Conservation (phyloP, 495 filamentous ascomycete genomes). For the Ramalina peruviana region DNA sequence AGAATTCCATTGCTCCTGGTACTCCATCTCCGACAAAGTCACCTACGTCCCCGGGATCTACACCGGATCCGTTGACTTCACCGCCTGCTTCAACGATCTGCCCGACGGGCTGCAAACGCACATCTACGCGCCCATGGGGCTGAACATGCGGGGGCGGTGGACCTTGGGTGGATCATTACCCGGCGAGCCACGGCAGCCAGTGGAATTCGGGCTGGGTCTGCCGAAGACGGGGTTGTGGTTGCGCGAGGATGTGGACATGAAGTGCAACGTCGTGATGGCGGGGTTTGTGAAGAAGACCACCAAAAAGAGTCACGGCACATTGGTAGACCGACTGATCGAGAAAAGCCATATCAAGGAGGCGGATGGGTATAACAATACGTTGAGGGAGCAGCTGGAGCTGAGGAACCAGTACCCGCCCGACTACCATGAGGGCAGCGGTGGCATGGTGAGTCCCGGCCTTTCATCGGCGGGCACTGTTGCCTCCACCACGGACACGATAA, state of each 20-base stretch:
- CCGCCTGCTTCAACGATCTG: slow-evolving; percentile 59
- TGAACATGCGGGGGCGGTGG: slow-evolving; percentile 61
- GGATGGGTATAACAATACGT: slow-evolving; percentile 7
- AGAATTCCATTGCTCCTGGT: slow-evolving; percentile 57
- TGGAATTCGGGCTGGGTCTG: slow-evolving; percentile 45
- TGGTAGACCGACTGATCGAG: slow-evolving; percentile 50
- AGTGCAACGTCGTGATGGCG: slow-evolving; percentile 58
- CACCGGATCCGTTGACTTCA: slow-evolving; percentile 56
- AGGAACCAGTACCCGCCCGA: slow-evolving; percentile 3
- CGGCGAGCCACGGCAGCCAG: slow-evolving; percentile 43
- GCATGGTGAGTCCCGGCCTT: not conserved
- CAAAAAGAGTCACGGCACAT: slow-evolving; percentile 49
- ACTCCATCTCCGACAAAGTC: slow-evolving; percentile 48
- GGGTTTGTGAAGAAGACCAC: slow-evolving; percentile 63
- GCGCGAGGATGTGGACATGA: slow-evolving; percentile 63
- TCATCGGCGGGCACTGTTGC: not conserved
- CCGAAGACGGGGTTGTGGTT: slow-evolving; percentile 57
- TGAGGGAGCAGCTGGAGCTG: slow-evolving; percentile 6
- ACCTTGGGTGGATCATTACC: slow-evolving; percentile 45
- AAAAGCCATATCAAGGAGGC: slow-evolving; percentile 33
- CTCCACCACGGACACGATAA: not conserved
- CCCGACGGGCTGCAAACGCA: slow-evolving; percentile 59
- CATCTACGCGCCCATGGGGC: slow-evolving; percentile 51
- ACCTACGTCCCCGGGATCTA: slow-evolving; percentile 52
- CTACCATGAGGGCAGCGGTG: not conserved